Evolutionary conservation across 1,284 basidiomycete species (phyloP), one percentile per base, ranked within the genome.

Genomic region (Gymnopus androsaceus): DNA sequence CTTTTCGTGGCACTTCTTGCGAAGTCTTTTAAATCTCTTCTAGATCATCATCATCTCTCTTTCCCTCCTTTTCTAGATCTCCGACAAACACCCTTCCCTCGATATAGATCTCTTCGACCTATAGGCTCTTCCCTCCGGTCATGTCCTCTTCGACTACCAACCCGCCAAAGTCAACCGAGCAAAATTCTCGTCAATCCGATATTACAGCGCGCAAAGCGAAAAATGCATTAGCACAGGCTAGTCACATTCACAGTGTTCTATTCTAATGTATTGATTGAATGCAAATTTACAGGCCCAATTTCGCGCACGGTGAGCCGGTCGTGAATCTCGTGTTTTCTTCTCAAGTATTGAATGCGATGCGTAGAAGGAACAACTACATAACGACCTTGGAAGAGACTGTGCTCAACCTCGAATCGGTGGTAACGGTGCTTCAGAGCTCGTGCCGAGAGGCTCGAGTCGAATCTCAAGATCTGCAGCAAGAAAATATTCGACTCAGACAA

Each of bases 201-300:
- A 80, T 87, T 31, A 84, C 85, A 36, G 76, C 88, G 63, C 77
- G 88, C 63, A 90, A 90, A 75, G 90, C 90, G 78, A 92, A 92
- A 75, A 92, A 92, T 63, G 89, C 89, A 42, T 87, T 90, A 64
- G 83, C 83, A 2, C 83, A 84, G 64, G 80, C 80, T 55, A n/a
- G n/a, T 81, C 81, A 68, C 47, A 55, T 59, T 59, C 36, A 44
- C 38, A 46, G 28, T 30, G 19, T 51, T 52, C 45, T 17, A n/a
- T 3, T 42, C 11, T 45, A 33, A 33, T 33, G 31, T 33, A 6
- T 33, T 14, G n/a, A n/a, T 33, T 7, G 31, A 36, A 42, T 46
- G 75, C 76, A 53, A 76, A 75, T 68, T 86, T 85, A 1, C 86
- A 90, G 72, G 86, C 86, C 46, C 85, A 85, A 48, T 89, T 88